Conservation (phyloP, 495 filamentous ascomycete genomes). For the Durotheca rogersii region DNA sequence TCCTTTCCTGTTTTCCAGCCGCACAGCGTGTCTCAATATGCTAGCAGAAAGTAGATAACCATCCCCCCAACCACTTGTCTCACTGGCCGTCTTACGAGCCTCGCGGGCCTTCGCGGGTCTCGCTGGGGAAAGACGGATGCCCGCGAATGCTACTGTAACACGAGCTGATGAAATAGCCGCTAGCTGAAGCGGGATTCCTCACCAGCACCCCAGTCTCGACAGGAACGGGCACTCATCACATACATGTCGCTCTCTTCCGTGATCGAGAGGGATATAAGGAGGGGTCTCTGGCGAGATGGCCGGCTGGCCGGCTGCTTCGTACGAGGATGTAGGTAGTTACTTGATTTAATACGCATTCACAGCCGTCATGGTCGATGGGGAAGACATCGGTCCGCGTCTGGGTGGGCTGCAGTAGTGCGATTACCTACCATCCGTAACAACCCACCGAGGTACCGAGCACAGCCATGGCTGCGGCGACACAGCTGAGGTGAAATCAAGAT, state of each 20-base stretch:
- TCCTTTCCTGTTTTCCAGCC: slow-evolving; percentile 14
- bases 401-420: slow-evolving; percentile 27
- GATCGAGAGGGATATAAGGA: background rate
- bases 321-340: no score
- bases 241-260: background rate
- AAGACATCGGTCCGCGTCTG: slow-evolving; percentile 18
- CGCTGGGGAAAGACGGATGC: slow-evolving; percentile 20
- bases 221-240: slow-evolving; percentile 2
- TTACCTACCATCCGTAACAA: slow-evolving; percentile 9
- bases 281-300: background rate
- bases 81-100: no score
- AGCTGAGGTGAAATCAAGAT: slow-evolving; percentile 2
- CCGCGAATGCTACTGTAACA: slow-evolving; percentile 24
- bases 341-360: no score
- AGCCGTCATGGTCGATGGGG: background rate
- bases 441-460: slow-evolving; percentile 20
- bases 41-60: slow-evolving; percentile 3
- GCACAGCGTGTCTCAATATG: slow-evolving; percentile 9
- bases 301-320: no score
- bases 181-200: slow-evolving; percentile 17
- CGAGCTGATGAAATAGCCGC: slow-evolving; percentile 20
- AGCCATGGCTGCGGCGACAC: slow-evolving; percentile 29
- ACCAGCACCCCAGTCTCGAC: background rate
- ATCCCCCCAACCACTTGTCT: slow-evolving; percentile 18
- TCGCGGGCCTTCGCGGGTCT: no score